Conservation (phyloP, 1,284 basidiomycete genomes). For the Phaffia rhodozyma region DNA sequence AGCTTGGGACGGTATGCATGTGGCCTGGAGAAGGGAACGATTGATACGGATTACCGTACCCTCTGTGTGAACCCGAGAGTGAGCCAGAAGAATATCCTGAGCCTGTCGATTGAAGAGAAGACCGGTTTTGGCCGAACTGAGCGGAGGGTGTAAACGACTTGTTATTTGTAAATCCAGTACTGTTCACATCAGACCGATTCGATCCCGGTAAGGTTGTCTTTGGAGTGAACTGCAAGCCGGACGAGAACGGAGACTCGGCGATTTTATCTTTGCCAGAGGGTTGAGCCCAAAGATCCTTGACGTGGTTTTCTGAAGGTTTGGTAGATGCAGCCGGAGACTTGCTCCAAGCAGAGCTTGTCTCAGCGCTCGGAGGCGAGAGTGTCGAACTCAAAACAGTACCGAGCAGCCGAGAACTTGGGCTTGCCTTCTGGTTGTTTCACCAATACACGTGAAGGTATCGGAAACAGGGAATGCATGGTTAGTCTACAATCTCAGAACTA, state of each 20-base stretch:
- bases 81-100: not conserved
- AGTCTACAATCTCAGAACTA: no score
- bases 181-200: not conserved
- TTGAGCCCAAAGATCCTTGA: slow-evolving; percentile 14
- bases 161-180: no score
- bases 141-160: not conserved
- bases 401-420: not conserved
- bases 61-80: not conserved
- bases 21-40: no score
- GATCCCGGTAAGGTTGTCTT: not conserved
- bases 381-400: not conserved
- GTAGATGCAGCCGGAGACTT: not conserved
- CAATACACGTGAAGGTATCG: no score
- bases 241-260: not conserved
- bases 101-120: not conserved
- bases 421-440: not conserved
- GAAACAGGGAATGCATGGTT: not conserved
- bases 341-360: slow-evolving; percentile 13
- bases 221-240: slow-evolving; percentile 3
- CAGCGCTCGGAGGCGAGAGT: slow-evolving; percentile 17
- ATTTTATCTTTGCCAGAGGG: not conserved
- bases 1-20: no score
- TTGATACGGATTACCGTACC: not conserved
- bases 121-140: not conserved
- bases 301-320: slow-evolving; percentile 2